A percentile compares a stretch with the other conserved stretches of the same genome.
phyloP scores from a whole-genome alignment of 2,329 filamentous ascomycete genomes.

The Penicillium decumbens region DNA sequence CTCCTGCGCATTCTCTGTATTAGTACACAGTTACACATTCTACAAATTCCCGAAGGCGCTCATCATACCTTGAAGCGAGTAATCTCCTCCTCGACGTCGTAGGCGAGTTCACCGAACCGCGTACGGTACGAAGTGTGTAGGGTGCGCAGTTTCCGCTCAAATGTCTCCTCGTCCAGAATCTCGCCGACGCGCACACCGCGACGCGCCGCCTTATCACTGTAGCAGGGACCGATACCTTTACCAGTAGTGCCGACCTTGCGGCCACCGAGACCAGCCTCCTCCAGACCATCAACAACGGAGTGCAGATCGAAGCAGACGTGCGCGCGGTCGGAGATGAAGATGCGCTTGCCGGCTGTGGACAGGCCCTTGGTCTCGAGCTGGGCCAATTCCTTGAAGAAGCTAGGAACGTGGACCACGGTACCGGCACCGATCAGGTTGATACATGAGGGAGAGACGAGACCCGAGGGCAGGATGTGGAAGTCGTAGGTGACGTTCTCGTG shows the following conservation, averaged over 20 bases:
- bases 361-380: constrained; percentile 44
- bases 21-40: no score
- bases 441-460: constrained; percentile 43
- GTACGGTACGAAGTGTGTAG: constrained; percentile 52
- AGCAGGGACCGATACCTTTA: constrained; percentile 55
- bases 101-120: constrained; percentile 56
- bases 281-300: constrained; percentile 44
- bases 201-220: constrained; percentile 59
- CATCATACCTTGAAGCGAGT: constrained; percentile 49
- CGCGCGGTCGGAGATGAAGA: constrained; percentile 46
- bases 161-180: constrained; percentile 52
- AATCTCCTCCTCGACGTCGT: constrained; percentile 59
- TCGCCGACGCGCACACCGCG: constrained; percentile 57
- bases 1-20: constrained; percentile 24
- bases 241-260: constrained; percentile 48
- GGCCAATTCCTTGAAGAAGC: constrained; percentile 47
- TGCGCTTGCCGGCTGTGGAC: constrained; percentile 37
- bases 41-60: no score
- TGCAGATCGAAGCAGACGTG: constrained; percentile 46
- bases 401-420: constrained; percentile 46
- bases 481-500: constrained; percentile 46
- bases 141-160: constrained; percentile 52
- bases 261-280: constrained; percentile 43
- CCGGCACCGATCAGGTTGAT: constrained; percentile 47
- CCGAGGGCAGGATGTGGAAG: constrained; percentile 48